Evolutionary conservation across 2,329 filamentous ascomycete species (phyloP).

Genomic region (Epichloe typhina): DNA sequence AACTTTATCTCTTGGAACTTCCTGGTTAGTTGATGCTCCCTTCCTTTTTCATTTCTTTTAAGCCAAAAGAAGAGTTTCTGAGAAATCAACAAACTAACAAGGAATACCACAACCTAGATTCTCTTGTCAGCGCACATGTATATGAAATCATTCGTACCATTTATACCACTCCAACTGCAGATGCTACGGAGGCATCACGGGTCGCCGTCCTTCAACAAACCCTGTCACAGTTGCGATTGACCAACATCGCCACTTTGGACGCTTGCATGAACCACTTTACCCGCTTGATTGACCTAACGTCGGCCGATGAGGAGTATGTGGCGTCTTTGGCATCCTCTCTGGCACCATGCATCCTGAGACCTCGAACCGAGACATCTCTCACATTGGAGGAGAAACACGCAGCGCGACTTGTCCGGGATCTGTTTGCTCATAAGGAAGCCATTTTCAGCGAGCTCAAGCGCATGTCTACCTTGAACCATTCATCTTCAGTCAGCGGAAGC

Average conservation of each 20-base stretch:
- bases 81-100: slow-evolving; percentile 11
- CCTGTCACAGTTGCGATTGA: slow-evolving; percentile 81
- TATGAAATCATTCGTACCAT: slow-evolving; percentile 99
- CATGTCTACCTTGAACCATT: slow-evolving; percentile 57
- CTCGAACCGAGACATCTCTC: slow-evolving; percentile 73
- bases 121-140: slow-evolving; percentile 93
- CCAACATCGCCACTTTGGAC: slow-evolving; percentile 97
- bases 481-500: slow-evolving; percentile 40
- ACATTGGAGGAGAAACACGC: slow-evolving; percentile 94
- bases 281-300: slow-evolving; percentile 88
- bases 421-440: slow-evolving; percentile 85
- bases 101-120: slow-evolving; percentile 45
- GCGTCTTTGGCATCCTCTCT: slow-evolving; percentile 59
- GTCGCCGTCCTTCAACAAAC: slow-evolving; percentile 91
- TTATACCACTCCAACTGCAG: slow-evolving; percentile 69
- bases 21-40: slow-evolving; percentile 50
- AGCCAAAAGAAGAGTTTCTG: background rate
- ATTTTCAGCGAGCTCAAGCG: slow-evolving; percentile 96
- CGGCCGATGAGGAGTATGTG: slow-evolving; percentile 80
- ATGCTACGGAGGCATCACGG: slow-evolving; percentile 64
- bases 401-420: slow-evolving; percentile 77
- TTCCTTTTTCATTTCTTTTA: background rate
- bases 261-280: slow-evolving; percentile 98
- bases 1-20: slow-evolving; percentile 87
- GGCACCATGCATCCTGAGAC: slow-evolving; percentile 77